phyloP scores from a whole-genome alignment of 495 filamentous ascomycete genomes.

The Aspergillus avenaceus region DNA sequence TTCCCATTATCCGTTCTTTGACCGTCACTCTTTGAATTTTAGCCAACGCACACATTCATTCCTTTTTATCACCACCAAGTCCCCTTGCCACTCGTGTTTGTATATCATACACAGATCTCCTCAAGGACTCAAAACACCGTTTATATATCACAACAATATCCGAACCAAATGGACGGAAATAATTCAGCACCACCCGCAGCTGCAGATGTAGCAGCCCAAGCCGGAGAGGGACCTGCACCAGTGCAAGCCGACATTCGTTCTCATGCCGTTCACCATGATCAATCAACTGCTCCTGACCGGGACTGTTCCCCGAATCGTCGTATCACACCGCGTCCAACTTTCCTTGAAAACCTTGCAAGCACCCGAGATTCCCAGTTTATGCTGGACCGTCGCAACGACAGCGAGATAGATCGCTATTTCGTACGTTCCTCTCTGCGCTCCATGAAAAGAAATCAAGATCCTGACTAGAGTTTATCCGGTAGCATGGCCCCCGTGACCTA shows the following conservation, averaged over 20 bases:
- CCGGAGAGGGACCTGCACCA: constrained; percentile 22
- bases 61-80: no score
- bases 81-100: no score
- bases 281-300: constrained; percentile 16
- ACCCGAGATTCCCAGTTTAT: constrained; percentile 37
- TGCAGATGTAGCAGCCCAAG: constrained; percentile 15
- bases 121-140: not conserved
- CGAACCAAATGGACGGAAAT: constrained; percentile 9
- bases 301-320: constrained; percentile 19
- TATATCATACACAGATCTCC: not conserved
- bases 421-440: constrained; percentile 24
- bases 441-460: not conserved
- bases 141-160: no score
- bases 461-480: constrained; percentile 10
- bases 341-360: constrained; percentile 32
- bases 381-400: constrained; percentile 26
- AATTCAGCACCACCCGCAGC: constrained; percentile 6
- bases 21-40: not conserved
- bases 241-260: constrained; percentile 20
- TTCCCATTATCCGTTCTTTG: not conserved
- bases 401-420: constrained; percentile 44
- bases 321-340: constrained; percentile 35
- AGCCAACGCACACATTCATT: not conserved
- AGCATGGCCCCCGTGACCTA: constrained; percentile 62
- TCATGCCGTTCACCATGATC: constrained; percentile 17